Conservation (phyloP, 805 yeast genomes). For the Kuraishia piskuri region DNA sequence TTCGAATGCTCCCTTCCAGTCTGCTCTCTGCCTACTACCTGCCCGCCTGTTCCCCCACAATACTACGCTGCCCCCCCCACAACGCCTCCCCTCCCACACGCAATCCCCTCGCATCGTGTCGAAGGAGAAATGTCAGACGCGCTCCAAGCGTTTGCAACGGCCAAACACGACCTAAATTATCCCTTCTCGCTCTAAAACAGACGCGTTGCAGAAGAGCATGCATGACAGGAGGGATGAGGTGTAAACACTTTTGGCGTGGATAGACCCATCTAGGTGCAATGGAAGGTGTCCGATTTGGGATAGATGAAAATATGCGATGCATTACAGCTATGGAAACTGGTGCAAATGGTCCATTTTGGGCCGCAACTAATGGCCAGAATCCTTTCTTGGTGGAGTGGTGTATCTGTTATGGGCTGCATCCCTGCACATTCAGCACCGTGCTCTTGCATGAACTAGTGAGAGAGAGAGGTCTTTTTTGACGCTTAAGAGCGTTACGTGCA, state of each 20-base stretch:
- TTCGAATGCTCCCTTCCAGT: too few relatives aligned
- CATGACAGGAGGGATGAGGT: neutral
- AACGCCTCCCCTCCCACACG: neutral
- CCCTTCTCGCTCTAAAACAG: neutral
- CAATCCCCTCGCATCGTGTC: neutral
- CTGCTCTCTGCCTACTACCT: too few relatives aligned
- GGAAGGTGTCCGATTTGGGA: neutral
- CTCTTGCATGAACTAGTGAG: neutral
- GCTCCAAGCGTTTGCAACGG: neutral
- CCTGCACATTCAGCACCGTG: neutral
- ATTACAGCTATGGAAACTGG: neutral
- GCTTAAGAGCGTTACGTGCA: neutral
- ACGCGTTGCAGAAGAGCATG: neutral
- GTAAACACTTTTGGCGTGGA: neutral
- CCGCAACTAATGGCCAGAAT: too few relatives aligned
- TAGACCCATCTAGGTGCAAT: neutral
- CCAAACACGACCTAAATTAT: neutral
- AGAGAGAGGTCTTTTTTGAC: too few relatives aligned
- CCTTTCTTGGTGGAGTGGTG: too few relatives aligned
- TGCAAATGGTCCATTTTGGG: neutral
- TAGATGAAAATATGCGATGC: neutral
- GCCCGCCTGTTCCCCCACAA: too few relatives aligned
- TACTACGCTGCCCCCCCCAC: neutral
- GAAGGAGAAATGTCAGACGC: neutral
- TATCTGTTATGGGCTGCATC: neutral